Evolutionary conservation across 2,329 filamentous ascomycete species (phyloP).

Genomic region (Ramichloridium luteum): DNA sequence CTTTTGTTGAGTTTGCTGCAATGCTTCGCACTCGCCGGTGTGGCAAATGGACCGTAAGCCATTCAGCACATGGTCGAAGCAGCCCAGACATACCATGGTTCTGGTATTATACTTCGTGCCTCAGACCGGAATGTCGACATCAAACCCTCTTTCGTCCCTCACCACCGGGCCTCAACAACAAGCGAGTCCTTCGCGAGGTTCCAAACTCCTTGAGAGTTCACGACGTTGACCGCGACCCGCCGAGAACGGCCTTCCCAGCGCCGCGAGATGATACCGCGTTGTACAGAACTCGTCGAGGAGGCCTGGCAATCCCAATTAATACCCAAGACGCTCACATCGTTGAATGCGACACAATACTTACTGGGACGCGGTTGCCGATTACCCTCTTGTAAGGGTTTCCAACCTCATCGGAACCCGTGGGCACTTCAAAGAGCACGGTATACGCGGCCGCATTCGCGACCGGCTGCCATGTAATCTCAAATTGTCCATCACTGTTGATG

Average conservation of each 20-base stretch:
- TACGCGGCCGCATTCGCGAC: slow-evolving; percentile 1
- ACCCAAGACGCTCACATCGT: neutral
- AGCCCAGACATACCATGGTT: no score
- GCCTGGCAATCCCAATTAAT: no score
- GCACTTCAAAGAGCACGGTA: slow-evolving; percentile 2
- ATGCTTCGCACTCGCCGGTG: no score
- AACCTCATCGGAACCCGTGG: neutral
- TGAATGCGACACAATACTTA: neutral
- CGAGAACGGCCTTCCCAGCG: neutral
- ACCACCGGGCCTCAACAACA: neutral
- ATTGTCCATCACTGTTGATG: slow-evolving; percentile 1
- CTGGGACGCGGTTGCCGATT: neutral
- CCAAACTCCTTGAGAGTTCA: neutral
- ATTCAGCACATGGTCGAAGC: no score
- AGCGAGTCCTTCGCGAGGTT: neutral
- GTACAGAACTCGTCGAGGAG: neutral
- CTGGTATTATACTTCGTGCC: no score
- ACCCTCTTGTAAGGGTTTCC: neutral
- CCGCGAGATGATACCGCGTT: neutral
- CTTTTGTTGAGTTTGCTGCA: no score
- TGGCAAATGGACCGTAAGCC: no score
- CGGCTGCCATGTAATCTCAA: slow-evolving; percentile 1
- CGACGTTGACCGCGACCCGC: neutral
- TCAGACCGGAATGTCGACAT: no score
- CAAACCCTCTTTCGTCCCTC: no score